Evolutionary conservation across 2,329 filamentous ascomycete genomes (phyloP).

Genomic region (Aurifilum marmelostoma): DNA sequence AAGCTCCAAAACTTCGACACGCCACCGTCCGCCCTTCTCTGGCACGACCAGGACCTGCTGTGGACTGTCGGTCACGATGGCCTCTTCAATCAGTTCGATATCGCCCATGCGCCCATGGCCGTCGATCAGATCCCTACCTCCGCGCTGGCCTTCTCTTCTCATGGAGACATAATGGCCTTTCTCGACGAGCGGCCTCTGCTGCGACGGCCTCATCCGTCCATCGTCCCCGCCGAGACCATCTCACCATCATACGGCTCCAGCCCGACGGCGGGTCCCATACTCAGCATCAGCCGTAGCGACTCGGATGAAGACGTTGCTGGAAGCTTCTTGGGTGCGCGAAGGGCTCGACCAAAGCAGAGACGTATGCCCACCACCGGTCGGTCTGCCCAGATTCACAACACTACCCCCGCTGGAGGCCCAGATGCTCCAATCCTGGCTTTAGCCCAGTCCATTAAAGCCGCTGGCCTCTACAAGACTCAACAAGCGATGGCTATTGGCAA

Average conservation of each 20-base stretch:
- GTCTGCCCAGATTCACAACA: slow-evolving; percentile 51
- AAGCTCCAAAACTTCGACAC: slow-evolving; percentile 64
- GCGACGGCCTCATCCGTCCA: slow-evolving; percentile 41
- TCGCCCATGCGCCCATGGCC: slow-evolving; percentile 64
- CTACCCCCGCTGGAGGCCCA: slow-evolving; percentile 55
- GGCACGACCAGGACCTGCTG: slow-evolving; percentile 67
- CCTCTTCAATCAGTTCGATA: slow-evolving; percentile 66
- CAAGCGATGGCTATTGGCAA: slow-evolving; percentile 66
- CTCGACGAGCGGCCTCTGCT: slow-evolving; percentile 60
- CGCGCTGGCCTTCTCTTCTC: slow-evolving; percentile 62
- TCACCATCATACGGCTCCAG: slow-evolving; percentile 50
- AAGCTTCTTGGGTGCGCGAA: slow-evolving; percentile 58
- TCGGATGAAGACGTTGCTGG: slow-evolving; percentile 67
- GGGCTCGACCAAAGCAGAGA: slow-evolving; percentile 45
- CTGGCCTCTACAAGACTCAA: slow-evolving; percentile 60
- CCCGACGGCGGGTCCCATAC: slow-evolving; percentile 49
- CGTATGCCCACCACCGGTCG: slow-evolving; percentile 49
- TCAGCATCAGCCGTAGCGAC: slow-evolving; percentile 64
- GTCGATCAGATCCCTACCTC: slow-evolving; percentile 66
- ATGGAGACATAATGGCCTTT: slow-evolving; percentile 63
- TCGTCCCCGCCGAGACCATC: slow-evolving; percentile 39
- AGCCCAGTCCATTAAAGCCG: slow-evolving; percentile 61
- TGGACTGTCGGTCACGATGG: slow-evolving; percentile 69
- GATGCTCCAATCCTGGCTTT: slow-evolving; percentile 53
- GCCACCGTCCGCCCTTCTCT: slow-evolving; percentile 61